Conservation (phyloP, 768 basidiomycete genomes). For the Suillus luteus region DNA sequence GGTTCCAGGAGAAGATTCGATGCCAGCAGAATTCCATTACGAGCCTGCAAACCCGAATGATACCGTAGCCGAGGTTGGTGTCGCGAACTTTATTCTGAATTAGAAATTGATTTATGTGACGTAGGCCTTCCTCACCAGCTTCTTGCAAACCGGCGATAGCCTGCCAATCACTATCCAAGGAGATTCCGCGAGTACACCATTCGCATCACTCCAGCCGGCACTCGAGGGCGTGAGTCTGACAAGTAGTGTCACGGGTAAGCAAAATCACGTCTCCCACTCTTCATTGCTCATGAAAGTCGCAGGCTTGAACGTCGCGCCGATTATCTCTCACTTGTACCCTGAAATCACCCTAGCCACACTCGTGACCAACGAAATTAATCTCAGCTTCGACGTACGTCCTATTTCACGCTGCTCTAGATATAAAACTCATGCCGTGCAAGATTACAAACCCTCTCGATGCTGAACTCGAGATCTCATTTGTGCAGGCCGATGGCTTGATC, state of each 20-base stretch:
- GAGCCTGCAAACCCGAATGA: conserved; percentile 65
- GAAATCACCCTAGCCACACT: conserved; percentile 53
- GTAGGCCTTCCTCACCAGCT: conserved; percentile 58
- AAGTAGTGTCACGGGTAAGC: conserved; percentile 50
- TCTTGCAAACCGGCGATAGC: conserved; percentile 52
- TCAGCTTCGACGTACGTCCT: conserved; percentile 57
- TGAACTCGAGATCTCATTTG: conserved; percentile 55
- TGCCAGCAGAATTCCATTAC: conserved; percentile 67
- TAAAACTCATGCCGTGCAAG: conserved; percentile 25
- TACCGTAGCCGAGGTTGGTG: conserved; percentile 54
- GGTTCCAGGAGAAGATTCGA: conserved; percentile 54
- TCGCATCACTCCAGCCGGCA: conserved; percentile 56
- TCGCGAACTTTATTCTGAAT: background rate
- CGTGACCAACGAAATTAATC: conserved; percentile 48
- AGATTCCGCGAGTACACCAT: conserved; percentile 60
- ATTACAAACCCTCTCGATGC: conserved; percentile 58
- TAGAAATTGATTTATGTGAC: background rate
- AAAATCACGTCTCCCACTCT: background rate
- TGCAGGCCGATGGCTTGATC: conserved; percentile 57
- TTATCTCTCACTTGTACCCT: conserved; percentile 60
- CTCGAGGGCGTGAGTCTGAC: conserved; percentile 53
- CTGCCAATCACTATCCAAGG: conserved; percentile 61
- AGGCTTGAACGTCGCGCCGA: conserved; percentile 52
- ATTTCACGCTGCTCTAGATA: conserved; percentile 8
- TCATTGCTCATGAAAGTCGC: conserved; percentile 4